Evolutionary conservation across 2,329 filamentous ascomycete genomes (phyloP).

Genomic region (Fusarium tanahbumbuense): DNA sequence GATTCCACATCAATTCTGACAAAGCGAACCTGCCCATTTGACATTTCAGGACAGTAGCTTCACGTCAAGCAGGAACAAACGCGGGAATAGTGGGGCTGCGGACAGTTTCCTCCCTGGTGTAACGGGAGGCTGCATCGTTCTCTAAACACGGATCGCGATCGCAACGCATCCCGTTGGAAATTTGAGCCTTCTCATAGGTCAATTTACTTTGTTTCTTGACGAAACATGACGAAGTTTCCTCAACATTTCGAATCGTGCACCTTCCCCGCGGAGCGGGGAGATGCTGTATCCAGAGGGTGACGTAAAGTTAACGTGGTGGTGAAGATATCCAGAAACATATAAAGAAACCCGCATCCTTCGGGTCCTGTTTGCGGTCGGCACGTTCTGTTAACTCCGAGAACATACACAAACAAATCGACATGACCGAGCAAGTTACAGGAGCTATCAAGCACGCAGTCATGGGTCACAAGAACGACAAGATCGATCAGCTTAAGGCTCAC

Average conservation of each 20-base stretch:
- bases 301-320: conserved; percentile 35
- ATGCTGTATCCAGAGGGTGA: conserved; percentile 19
- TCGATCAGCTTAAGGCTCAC: conserved; percentile 68
- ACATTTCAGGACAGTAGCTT: not conserved
- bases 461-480: conserved; percentile 63
- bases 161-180: conserved; percentile 17
- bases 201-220: not conserved
- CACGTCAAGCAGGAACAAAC: not conserved
- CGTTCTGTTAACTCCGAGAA: not conserved
- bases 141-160: conserved; percentile 7
- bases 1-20: conserved; percentile 29
- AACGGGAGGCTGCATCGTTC: not conserved
- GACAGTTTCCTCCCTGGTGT: conserved; percentile 18
- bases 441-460: conserved; percentile 56
- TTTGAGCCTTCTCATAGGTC: conserved; percentile 9
- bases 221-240: conserved; percentile 27
- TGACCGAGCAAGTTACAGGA: conserved; percentile 44
- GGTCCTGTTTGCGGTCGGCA: not conserved
- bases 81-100: conserved; percentile 20
- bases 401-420: conserved; percentile 3
- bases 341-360: fast-evolving
- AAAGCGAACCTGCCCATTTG: conserved; percentile 9
- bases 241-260: not conserved
- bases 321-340: not conserved
- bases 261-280: conserved; percentile 9